phyloP scores from a whole-genome alignment of 345 rosid species.

The Moricandia moricandioides region DNA sequence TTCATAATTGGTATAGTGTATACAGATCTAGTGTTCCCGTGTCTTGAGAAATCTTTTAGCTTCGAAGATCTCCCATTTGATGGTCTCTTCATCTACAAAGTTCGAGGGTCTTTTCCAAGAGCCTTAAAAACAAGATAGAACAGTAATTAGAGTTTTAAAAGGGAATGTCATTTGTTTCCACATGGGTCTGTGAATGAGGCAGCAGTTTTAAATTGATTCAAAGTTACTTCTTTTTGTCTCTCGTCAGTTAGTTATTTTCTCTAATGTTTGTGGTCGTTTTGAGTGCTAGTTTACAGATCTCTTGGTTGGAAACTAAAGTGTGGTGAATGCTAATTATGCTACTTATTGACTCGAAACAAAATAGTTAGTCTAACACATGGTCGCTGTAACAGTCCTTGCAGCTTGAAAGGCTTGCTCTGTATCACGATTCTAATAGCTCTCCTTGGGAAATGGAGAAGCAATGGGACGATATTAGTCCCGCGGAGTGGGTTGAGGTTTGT shows the following conservation, averaged over 20 bases:
- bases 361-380: conserved; percentile 31
- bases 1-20: conserved; percentile 6
- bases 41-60: not conserved
- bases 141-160: conserved; percentile 1
- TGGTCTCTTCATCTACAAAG: conserved; percentile 3
- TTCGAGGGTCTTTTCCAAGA: conserved; percentile 8
- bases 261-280: conserved; percentile 17
- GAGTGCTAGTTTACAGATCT: conserved; percentile 3
- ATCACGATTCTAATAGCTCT: conserved; percentile 79
- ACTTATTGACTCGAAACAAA: conserved; percentile 13
- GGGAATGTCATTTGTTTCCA: not conserved
- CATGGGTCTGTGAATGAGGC: conserved; percentile 13
- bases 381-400: conserved; percentile 70
- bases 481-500: conserved; percentile 95
- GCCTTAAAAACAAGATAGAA: conserved; percentile 14
- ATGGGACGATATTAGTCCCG: conserved; percentile 90
- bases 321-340: conserved; percentile 20
- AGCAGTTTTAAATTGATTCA: conserved; percentile 3
- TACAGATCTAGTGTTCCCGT: conserved; percentile 5
- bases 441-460: conserved; percentile 82
- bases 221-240: conserved; percentile 9
- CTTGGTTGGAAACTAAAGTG: conserved; percentile 5
- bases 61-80: not conserved
- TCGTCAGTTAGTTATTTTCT: conserved; percentile 6
- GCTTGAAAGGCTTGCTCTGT: conserved; percentile 89